Evolutionary conservation across 208 protist species (phyloP).

Genomic region (Wallacemonas collosoma): DNA sequence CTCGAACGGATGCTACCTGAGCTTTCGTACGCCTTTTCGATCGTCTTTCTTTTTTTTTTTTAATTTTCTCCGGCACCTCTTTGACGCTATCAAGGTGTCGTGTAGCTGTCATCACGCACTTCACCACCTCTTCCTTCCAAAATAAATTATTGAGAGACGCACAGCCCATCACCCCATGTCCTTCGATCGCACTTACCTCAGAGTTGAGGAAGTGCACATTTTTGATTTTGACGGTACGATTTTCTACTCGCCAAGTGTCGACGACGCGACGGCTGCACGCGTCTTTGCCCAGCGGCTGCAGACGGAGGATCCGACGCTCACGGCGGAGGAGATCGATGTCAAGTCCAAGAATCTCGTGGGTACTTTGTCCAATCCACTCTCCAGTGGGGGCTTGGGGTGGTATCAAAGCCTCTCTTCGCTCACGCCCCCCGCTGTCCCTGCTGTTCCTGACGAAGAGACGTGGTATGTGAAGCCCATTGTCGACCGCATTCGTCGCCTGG

Average conservation of each 20-base stretch:
- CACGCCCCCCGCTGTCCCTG: constrained; percentile 66
- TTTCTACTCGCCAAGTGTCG: constrained; percentile 63
- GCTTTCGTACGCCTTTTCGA: background rate
- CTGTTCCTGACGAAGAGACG: constrained; percentile 27
- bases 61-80: background rate
- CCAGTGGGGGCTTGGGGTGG: constrained; percentile 68
- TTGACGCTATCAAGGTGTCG: background rate
- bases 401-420: constrained; percentile 75
- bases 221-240: constrained; percentile 90
- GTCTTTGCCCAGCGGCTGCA: constrained; percentile 4
- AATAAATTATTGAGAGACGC: background rate
- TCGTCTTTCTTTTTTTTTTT: background rate
- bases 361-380: constrained; percentile 36
- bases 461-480: constrained; percentile 45
- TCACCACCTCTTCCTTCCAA: background rate
- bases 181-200: background rate
- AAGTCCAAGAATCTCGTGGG: constrained; percentile 32
- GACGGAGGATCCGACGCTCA: background rate
- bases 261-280: constrained; percentile 6
- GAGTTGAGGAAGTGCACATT: constrained; percentile 59
- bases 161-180: background rate
- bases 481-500: constrained; percentile 24
- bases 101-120: background rate
- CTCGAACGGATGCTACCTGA: too few relatives aligned
- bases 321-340: background rate